Base-by-base conservation (phyloP, 768 basidiomycete genomes). In the Cyclocybe aegerita region DNA sequence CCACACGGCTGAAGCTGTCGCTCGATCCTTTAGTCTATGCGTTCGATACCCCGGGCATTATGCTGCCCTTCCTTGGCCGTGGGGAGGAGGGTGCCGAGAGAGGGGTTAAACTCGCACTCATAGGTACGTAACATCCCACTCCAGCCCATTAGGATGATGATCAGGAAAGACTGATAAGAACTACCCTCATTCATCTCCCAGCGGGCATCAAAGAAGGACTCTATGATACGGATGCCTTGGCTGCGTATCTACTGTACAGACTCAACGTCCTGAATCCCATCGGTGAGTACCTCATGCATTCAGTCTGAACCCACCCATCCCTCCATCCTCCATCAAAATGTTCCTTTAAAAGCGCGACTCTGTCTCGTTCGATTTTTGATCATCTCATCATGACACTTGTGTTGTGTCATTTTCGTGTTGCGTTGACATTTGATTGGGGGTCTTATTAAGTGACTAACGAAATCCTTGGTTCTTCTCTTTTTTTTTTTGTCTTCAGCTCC, bases 31-130 rank as follows among this genome's bases (percentile, higher is more conserved):
- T 83, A 7, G 86, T 97, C 9, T 98, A 98, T 72, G 90, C 97
- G 4, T 93, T 87, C 61, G 97, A 99, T 73, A 86, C 92, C 7
- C 97, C 97, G 2, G 97, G 97, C 2, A 90, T 98, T 41, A 98
- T 98, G 95, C 76, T 97, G 38, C 93, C 94, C 9, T 98, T 88
- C 70, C 78, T 98, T 30, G 97, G 97, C 1, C 81, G 76, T 51
- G 97, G 97, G 4, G 77, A 81, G 48, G 79, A 79, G 55, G 96
- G 93, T 12, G 87, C 92, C 44, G 97, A 99, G 68, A 79, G 91
- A 61, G 96, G 91, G 9, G 79, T 97, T 46, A 98, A 95, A 68
- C 81, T 98, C 15, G 95, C 93, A 42, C 72, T 98, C 50, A 98
- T 97, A 39, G 90, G 95, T 91, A 74, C 67, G 88, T 74, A 68